phyloP scores from a whole-genome alignment of 2,329 filamentous ascomycete species.

The Aspergillus calidoustus region DNA sequence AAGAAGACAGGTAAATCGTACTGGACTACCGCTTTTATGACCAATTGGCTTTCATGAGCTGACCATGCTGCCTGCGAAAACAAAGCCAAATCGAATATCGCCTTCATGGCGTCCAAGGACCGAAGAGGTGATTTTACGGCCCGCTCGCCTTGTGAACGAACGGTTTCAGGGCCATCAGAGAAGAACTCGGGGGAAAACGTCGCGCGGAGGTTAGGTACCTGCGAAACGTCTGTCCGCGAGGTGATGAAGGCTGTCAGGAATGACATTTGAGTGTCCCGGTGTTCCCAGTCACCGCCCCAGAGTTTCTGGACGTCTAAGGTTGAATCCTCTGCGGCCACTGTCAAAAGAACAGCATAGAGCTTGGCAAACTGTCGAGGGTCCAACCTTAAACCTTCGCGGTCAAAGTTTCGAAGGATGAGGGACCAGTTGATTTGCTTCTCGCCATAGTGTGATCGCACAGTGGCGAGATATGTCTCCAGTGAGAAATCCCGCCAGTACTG shows the following conservation, averaged over 20 bases:
- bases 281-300: slow-evolving; percentile 88
- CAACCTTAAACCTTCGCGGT: slow-evolving; percentile 75
- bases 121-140: slow-evolving; percentile 86
- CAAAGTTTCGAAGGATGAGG: slow-evolving; percentile 77
- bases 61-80: slow-evolving; percentile 62
- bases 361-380: slow-evolving; percentile 79
- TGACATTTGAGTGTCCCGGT: slow-evolving; percentile 87
- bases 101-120: slow-evolving; percentile 79
- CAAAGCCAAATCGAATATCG: slow-evolving; percentile 67
- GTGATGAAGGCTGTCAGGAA: slow-evolving; percentile 88
- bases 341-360: slow-evolving; percentile 78
- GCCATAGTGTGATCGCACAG: slow-evolving; percentile 59
- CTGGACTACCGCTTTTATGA: slow-evolving; percentile 66
- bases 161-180: slow-evolving; percentile 61
- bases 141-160: slow-evolving; percentile 64
- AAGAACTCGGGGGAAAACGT: slow-evolving; percentile 74
- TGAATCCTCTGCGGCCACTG: slow-evolving; percentile 66
- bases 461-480: slow-evolving; percentile 68
- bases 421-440: slow-evolving; percentile 66
- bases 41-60: slow-evolving; percentile 58
- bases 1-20: slow-evolving; percentile 55
- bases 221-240: slow-evolving; percentile 77
- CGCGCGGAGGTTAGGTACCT: slow-evolving; percentile 78
- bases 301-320: slow-evolving; percentile 82
- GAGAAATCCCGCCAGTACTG: slow-evolving; percentile 68